Evolutionary conservation across 345 rosid genomes (phyloP).

Genomic region (Adansonia digitata): DNA sequence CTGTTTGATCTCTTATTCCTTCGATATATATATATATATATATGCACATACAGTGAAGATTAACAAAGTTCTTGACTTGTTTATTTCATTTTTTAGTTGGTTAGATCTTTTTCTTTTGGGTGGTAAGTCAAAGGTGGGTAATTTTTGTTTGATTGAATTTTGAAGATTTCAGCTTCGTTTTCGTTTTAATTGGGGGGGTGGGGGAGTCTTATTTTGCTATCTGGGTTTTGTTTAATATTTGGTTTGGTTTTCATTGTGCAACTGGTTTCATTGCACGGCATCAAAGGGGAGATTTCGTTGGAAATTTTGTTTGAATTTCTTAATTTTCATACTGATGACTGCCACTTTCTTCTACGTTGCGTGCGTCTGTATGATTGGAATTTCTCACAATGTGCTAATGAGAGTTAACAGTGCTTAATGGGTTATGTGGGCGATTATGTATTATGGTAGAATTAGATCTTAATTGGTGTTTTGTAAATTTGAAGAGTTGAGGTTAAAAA

Average conservation of each 20-base stretch:
- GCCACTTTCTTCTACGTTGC: background rate
- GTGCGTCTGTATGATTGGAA: background rate
- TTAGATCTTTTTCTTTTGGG: slow-evolving; percentile 21
- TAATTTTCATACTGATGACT: background rate
- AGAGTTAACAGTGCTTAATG: background rate
- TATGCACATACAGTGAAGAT: no score
- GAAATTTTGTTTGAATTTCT: background rate
- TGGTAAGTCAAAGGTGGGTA: slow-evolving; percentile 10
- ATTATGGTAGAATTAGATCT: slow-evolving; percentile 20
- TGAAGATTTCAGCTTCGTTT: background rate
- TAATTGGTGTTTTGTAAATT: slow-evolving; percentile 7
- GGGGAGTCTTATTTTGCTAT: background rate
- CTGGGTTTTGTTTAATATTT: background rate
- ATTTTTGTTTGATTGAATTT: slow-evolving; percentile 4
- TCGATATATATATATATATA: no score
- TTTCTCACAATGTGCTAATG: background rate
- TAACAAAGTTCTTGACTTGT: background rate
- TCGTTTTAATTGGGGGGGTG: background rate
- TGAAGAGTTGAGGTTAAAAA: background rate
- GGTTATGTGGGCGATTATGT: background rate
- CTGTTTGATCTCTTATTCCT: background rate
- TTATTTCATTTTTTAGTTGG: background rate
- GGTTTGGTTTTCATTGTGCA: background rate
- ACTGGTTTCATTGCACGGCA: background rate
- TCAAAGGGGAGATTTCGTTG: background rate